phyloP scores from a whole-genome alignment of 192 early-diverging fungal species.

The Podila epicladia region DNA sequence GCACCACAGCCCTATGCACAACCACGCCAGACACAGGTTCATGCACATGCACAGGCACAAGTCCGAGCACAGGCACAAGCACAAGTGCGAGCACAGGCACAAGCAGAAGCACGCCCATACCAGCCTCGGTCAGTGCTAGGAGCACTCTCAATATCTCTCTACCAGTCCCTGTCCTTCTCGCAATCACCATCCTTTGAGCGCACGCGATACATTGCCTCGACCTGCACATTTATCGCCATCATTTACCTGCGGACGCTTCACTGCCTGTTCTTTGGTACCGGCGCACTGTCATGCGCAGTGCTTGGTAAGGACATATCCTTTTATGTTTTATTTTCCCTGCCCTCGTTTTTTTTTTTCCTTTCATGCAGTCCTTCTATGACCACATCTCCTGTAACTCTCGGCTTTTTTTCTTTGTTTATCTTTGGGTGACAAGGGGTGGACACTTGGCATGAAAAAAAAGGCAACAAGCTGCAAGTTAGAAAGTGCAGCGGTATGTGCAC shows the following conservation, averaged over 20 bases:
- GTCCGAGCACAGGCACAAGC: not conserved
- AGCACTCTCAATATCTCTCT: constrained; percentile 41
- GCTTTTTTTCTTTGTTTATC: not conserved
- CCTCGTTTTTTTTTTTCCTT: not conserved
- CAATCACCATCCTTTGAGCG: constrained; percentile 45
- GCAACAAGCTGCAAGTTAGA: too few relatives aligned
- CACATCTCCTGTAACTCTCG: not conserved
- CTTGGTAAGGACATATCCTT: constrained; percentile 31
- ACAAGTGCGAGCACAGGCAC: not conserved
- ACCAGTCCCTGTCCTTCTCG: constrained; percentile 47
- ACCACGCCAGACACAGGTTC: not conserved
- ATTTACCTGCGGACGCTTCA: constrained; percentile 48
- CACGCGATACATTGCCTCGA: constrained; percentile 43
- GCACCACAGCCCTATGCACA: not conserved
- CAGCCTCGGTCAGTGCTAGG: constrained; percentile 33
- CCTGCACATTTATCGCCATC: constrained; percentile 49
- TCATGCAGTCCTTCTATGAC: not conserved
- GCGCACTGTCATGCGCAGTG: constrained; percentile 45
- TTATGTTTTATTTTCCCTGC: constrained; percentile 1
- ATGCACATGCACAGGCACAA: not conserved
- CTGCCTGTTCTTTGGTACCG: constrained; percentile 50
- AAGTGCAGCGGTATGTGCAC: too few relatives aligned
- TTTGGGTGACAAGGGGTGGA: too few relatives aligned
- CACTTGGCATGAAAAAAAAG: too few relatives aligned
- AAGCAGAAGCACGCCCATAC: not conserved